These are phyloP conservation scores for Lactarius quietus DNA, from an alignment of 768 basidiomycete genomes.

Conservation along the genomic window DNA sequence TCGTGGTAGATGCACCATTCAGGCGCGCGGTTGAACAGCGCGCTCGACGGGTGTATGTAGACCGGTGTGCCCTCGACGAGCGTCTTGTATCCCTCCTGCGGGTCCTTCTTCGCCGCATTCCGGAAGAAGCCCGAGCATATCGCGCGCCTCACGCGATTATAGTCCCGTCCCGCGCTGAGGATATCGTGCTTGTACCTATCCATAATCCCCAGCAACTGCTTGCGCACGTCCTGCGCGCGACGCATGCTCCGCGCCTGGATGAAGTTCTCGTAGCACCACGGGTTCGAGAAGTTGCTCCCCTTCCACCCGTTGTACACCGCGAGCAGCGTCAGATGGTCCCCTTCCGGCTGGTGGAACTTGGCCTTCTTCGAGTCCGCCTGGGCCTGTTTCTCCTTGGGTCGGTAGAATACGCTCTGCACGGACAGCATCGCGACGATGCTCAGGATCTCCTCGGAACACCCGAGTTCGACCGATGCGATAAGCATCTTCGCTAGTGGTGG, in stretches of 20 bases:
- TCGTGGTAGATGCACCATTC: constrained; percentile 98
- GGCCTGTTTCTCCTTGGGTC: constrained; percentile 99
- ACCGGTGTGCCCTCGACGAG: constrained; percentile 98
- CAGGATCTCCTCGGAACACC: constrained; percentile 96
- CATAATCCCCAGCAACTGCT: constrained; percentile 98
- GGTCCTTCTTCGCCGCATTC: constrained; percentile 98
- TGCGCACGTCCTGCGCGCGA: constrained; percentile 94
- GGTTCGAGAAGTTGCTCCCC: constrained; percentile 90
- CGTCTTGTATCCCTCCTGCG: constrained; percentile 97
- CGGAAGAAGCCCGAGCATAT: constrained; percentile 98
- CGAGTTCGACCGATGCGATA: constrained; percentile 94
- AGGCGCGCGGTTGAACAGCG: constrained; percentile 93
- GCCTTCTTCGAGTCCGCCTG: constrained; percentile 99
- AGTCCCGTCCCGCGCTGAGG: constrained; percentile 87
- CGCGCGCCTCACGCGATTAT: constrained; percentile 87
- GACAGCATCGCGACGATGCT: constrained; percentile 98
- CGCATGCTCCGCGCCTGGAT: constrained; percentile 98
- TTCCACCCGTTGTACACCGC: constrained; percentile 99
- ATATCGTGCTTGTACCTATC: constrained; percentile 99
- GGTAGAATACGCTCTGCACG: constrained; percentile 94
- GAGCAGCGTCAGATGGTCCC: constrained; percentile 87
- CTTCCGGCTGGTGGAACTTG: constrained; percentile 99
- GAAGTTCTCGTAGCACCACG: constrained; percentile 99
- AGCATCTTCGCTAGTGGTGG: constrained; percentile 96
- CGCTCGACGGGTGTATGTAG: constrained; percentile 96